Percentiles rank a stretch among this genome's conserved stretches.
These are phyloP conservation scores for Anthracocystis panici-leucophaei DNA, from an alignment of 1,284 basidiomycete genomes.

Conservation along the genomic window DNA sequence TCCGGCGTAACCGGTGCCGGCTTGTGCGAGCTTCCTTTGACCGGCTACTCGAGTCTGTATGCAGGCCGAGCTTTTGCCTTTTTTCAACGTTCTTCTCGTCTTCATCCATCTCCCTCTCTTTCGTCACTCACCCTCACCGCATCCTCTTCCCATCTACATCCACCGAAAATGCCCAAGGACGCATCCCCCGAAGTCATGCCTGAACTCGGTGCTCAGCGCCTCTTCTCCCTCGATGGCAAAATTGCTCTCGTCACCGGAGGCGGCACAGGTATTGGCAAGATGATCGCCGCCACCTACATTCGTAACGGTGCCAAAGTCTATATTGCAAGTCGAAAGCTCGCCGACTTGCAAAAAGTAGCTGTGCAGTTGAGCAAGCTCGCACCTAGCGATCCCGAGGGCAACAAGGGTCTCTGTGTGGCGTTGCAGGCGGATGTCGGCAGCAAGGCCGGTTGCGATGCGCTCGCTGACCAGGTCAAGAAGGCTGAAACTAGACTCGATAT, in stretches of 20 bases:
- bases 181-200: slow-evolving; percentile 66
- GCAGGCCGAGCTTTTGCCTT: not conserved
- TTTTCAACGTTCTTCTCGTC: not conserved
- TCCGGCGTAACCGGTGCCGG: not conserved
- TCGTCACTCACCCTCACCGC: slow-evolving; percentile 1
- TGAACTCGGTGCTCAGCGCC: slow-evolving; percentile 75
- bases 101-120: not conserved
- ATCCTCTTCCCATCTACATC: not conserved
- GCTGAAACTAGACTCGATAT: slow-evolving; percentile 77
- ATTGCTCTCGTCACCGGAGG: slow-evolving; percentile 81
- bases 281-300: slow-evolving; percentile 83
- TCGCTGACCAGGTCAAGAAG: slow-evolving; percentile 77
- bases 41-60: too few relatives aligned
- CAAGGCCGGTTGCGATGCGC: slow-evolving; percentile 84
- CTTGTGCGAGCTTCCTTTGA: not conserved
- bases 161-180: slow-evolving; percentile 63
- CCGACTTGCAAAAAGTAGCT: slow-evolving; percentile 76
- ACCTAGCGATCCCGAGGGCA: slow-evolving; percentile 49
- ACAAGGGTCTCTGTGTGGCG: slow-evolving; percentile 52
- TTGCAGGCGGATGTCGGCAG: slow-evolving; percentile 62
- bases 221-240: slow-evolving; percentile 82
- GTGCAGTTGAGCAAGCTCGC: slow-evolving; percentile 48
- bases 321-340: slow-evolving; percentile 81
- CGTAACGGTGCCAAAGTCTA: slow-evolving; percentile 83
- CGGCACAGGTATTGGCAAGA: slow-evolving; percentile 67